Conservation (phyloP, 78 protist species). For the Dictyostelium purpureum region DNA sequence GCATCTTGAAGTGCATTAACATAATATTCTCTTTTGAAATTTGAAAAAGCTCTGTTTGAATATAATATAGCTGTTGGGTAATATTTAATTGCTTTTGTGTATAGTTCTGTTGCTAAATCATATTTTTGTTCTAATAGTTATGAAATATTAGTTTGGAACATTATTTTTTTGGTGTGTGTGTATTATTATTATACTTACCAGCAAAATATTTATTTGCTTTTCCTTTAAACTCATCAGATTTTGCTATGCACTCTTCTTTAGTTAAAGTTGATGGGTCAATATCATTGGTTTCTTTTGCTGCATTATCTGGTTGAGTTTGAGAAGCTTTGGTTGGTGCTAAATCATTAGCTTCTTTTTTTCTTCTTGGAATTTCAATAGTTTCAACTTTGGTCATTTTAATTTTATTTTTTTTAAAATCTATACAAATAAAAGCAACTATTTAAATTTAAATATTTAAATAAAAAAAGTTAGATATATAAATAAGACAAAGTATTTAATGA, state of each 20-base stretch:
- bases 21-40: conserved; percentile 86
- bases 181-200: conserved; percentile 4
- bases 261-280: conserved; percentile 9
- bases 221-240: conserved; percentile 71
- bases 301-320: neutral
- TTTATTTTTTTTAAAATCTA: too few species aligned
- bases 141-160: too few species aligned
- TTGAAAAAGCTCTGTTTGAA: conserved; percentile 90
- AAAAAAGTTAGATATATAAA: neutral
- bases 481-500: too few species aligned
- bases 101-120: conserved; percentile 77
- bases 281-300: neutral
- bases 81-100: conserved; percentile 85
- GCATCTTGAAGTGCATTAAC: conserved; percentile 91
- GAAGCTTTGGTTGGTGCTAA: neutral
- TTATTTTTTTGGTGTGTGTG: too few species aligned
- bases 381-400: neutral
- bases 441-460: neutral
- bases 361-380: conserved; percentile 30
- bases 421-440: too few species aligned
- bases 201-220: conserved; percentile 65
- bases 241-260: conserved; percentile 24
- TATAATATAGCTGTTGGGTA: conserved; percentile 76
- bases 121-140: conserved; percentile 44
- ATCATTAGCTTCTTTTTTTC: conserved; percentile 25